Evolutionary conservation across 805 yeast genomes (phyloP).

Genomic region (Wickerhamiella occidentalis): DNA sequence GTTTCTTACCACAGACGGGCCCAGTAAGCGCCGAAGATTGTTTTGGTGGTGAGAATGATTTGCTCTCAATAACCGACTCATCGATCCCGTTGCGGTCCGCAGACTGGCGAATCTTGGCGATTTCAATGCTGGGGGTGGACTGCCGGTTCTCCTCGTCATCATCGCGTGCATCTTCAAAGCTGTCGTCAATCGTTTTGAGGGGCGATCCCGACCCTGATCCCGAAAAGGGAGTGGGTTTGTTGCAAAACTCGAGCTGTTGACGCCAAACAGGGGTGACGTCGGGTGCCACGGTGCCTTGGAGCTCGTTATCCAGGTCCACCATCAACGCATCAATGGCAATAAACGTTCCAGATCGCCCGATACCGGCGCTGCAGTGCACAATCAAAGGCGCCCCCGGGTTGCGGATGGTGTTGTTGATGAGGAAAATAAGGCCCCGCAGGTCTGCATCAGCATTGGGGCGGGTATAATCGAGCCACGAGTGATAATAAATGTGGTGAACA

Average conservation of each 20-base stretch:
- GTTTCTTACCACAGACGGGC: neutral
- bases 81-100: neutral
- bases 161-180: neutral
- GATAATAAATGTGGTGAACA: conserved; percentile 54
- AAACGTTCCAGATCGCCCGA: conserved; percentile 90
- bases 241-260: conserved; percentile 13
- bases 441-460: conserved; percentile 34
- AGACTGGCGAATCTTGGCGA: neutral
- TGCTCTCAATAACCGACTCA: neutral
- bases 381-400: conserved; percentile 43
- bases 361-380: conserved; percentile 93
- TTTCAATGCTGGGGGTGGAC: neutral
- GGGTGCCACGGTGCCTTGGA: conserved; percentile 17
- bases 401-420: conserved; percentile 36
- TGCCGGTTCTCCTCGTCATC: neutral
- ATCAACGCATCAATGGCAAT: conserved; percentile 51
- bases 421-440: conserved; percentile 44
- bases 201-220: too few species aligned
- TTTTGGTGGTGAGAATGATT: neutral
- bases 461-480: conserved; percentile 77
- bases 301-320: conserved; percentile 20
- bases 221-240: conserved; percentile 15
- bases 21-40: conserved; percentile 7
- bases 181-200: neutral
- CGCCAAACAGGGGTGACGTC: conserved; percentile 19